Evolutionary conservation across 2,329 filamentous ascomycete species (phyloP).

Genomic region (Cyanodermella asteris): DNA sequence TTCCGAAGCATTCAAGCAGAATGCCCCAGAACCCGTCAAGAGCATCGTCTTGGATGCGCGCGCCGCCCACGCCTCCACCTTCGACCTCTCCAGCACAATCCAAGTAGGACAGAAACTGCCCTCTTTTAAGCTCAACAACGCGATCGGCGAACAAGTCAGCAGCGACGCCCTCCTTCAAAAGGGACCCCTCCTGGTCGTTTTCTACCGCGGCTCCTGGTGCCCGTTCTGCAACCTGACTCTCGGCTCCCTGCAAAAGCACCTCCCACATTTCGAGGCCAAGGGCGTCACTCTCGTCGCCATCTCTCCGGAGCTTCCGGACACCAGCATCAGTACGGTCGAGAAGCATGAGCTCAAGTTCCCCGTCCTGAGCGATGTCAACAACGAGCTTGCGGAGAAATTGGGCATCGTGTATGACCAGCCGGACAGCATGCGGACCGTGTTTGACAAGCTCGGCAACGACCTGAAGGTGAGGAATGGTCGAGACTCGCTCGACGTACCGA

Average conservation of each 20-base stretch:
- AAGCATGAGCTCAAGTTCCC: conserved; percentile 20
- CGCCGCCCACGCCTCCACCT: too few relatives aligned
- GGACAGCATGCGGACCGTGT: conserved; percentile 11
- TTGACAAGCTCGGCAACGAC: conserved; percentile 13
- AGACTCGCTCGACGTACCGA: conserved; percentile 17
- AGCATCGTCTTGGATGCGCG: too few relatives aligned
- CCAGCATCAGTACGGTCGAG: conserved; percentile 16
- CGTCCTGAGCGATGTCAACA: conserved; percentile 20
- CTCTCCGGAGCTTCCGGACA: conserved; percentile 20
- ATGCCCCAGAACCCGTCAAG: too few relatives aligned
- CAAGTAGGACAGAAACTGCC: too few relatives aligned
- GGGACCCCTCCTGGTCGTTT: conserved; percentile 20
- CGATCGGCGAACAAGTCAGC: conserved; percentile 14
- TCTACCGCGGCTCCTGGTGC: conserved; percentile 27
- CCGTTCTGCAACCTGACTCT: conserved; percentile 24
- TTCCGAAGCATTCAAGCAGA: too few relatives aligned
- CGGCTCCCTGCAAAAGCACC: conserved; percentile 15
- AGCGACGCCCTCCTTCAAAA: conserved; percentile 13
- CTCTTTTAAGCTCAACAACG: too few relatives aligned
- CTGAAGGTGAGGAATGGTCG: conserved; percentile 17
- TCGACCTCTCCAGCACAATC: too few relatives aligned
- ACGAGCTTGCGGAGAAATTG: conserved; percentile 16
- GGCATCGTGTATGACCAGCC: conserved; percentile 16
- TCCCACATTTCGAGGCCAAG: conserved; percentile 15
- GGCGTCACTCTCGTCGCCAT: conserved; percentile 22